Base-by-base conservation (phyloP, 345 rosid species). In the Salix dunnii region DNA sequence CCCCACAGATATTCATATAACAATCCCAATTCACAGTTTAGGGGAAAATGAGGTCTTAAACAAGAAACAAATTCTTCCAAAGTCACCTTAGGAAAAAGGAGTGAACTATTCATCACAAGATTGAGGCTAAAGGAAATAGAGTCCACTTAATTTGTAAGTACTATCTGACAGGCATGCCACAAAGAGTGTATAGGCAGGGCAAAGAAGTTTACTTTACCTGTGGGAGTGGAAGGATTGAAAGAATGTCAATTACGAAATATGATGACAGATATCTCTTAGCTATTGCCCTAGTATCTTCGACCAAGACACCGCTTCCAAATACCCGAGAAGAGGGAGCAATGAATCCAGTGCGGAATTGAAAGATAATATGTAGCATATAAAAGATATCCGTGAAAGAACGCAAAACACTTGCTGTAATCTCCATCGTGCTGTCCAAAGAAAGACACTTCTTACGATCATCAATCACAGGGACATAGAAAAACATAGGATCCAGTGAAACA, bases 301-400 rank as follows among this genome's bases (percentile, higher is more conserved):
- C 95, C 65, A 96, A 88, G 74, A 96, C 90, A 71, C 99, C 99
- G 84, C 97, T 90, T 73, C 99, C 99, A 67, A 92, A 96, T 31
- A 91, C 98, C 23, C 99, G 93, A 73, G 99, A 96, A 61, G 93
- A 86, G 21, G 98, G 97, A 58, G 98, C 93, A 36, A 96, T 96
- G 76, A 93, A 96, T 64, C 98, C 99, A 75, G 97, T 96, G 35
- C 80, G 93, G 43, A 96, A 96, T 83, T 93, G 96, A 40, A 93
- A 85, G 71, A 95, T 85, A 31, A 95, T 95, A 80, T 91, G 97
- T 53, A 95, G 70, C 13, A 93, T 79, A 72, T 95, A 93, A 76
- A 93, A 92, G 71, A 95, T 77, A 75, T 93, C 99, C 0, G 96
- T 93, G 87, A 91, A 90, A 0, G 94, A 93, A 17, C 97, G 92